These are phyloP conservation scores for Hypoxylon trugodes DNA, from an alignment of 495 filamentous ascomycete genomes.

Conservation along the genomic window DNA sequence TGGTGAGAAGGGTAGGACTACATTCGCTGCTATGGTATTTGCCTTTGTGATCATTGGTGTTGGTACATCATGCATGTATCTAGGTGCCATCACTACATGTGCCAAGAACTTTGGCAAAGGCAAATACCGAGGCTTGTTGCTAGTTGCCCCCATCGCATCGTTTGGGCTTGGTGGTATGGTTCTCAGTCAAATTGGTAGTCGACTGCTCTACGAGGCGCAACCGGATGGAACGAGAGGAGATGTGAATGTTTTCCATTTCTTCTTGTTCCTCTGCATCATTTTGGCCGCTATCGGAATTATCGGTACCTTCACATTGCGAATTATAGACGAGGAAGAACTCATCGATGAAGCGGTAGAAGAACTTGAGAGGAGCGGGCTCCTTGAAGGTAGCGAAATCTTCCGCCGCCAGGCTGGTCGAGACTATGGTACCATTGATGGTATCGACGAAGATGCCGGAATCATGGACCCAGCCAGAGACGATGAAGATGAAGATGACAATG, in stretches of 20 bases:
- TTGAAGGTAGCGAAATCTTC: constrained; percentile 63
- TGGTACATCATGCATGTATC: constrained; percentile 86
- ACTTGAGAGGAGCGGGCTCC: constrained; percentile 82
- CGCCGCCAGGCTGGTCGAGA: constrained; percentile 46
- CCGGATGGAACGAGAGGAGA: constrained; percentile 73
- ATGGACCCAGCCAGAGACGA: constrained; percentile 46
- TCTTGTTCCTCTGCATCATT: constrained; percentile 77
- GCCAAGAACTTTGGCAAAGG: constrained; percentile 96
- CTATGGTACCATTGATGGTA: constrained; percentile 49
- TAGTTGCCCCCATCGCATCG: constrained; percentile 89
- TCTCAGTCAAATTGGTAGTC: constrained; percentile 86
- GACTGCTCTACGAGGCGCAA: constrained; percentile 72
- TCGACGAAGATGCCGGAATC: constrained; percentile 49
- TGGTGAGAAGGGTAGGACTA: constrained; percentile 57
- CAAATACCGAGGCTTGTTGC: constrained; percentile 84
- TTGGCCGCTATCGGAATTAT: constrained; percentile 74
- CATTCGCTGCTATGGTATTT: constrained; percentile 82
- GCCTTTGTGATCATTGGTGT: constrained; percentile 83
- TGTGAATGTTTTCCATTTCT: constrained; percentile 86
- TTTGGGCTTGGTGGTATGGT: constrained; percentile 96
- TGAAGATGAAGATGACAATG: constrained; percentile 66
- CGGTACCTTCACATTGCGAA: constrained; percentile 73
- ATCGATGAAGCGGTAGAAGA: constrained; percentile 89
- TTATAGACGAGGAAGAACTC: constrained; percentile 69
- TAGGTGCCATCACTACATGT: constrained; percentile 87